Evolutionary conservation across 495 filamentous ascomycete genomes (phyloP), one percentile per base, ranked within the genome.

Genomic region (Talaromyces nanjingensis): DNA sequence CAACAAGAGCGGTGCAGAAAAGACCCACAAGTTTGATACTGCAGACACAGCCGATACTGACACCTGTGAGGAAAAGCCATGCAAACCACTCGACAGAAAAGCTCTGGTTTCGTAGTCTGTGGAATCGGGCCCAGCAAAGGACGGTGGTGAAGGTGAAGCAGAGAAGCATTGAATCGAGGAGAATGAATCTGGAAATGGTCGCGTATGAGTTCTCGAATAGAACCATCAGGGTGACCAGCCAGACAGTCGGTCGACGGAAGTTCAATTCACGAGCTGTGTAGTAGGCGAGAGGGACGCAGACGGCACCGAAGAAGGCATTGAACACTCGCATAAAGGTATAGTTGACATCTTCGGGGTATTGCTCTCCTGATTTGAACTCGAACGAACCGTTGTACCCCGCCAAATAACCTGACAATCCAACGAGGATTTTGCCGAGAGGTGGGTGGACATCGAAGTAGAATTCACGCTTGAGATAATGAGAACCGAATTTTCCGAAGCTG

Each of bases 401-500:
- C 62, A 98, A 80, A 69, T 92, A 93, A 68, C 94, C 94, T 12
- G 94, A 98, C 62, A 98, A 83, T 54, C 94, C 94, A 65, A 98
- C 96, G 25, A 98, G 84, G 85, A 98, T 97, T 81, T 98, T 98
- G 70, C 94, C 94, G 54, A 98, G 85, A 54, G 94, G 94, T 60
- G 94, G 94, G 74, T 98, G 91, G 37, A 98, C 94, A 83, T 98
- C 94, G 78, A 98, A 98, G 84, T 98, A 98, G 81, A 98, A 96
- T 77, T 98, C 96, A 69, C 93, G 91, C 71, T 98, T 97, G 64
- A 98, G 84, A 72, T 98, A 98, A 76, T 98, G 93, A 68, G 93
- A 97, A 65, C 94, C 94, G 76, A 98, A 98, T 76, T 98, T 98
- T 69, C 94, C 94, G 76, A 98, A 98, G 75, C 92, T 97, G 73